Evolutionary conservation across 495 filamentous ascomycete species (phyloP).

Genomic region (Trichoderma asperelloides): DNA sequence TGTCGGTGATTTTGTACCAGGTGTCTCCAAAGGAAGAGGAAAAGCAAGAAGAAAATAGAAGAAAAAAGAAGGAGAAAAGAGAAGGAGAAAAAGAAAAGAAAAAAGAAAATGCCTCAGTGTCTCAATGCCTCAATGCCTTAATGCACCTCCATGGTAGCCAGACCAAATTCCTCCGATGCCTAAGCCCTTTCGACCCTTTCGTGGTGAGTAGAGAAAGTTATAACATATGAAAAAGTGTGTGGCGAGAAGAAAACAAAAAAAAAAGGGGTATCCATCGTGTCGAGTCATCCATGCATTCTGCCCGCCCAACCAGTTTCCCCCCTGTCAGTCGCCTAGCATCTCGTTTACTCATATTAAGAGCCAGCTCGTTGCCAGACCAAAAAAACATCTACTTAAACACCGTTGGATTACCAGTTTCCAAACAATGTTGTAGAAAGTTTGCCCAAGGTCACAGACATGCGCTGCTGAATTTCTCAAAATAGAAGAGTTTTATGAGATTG

Average conservation of each 20-base stretch:
- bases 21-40: background rate
- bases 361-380: background rate
- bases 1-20: background rate
- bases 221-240: constrained; percentile 9
- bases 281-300: constrained; percentile 12
- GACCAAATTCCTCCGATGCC: background rate
- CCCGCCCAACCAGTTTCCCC: constrained; percentile 6
- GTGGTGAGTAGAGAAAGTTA: background rate
- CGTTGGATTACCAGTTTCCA: background rate
- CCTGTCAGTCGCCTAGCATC: background rate
- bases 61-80: background rate
- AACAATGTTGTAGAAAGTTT: background rate
- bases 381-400: background rate
- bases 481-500: background rate
- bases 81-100: background rate
- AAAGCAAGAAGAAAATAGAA: background rate
- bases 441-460: background rate
- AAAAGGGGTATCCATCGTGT: constrained; percentile 11
- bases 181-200: background rate
- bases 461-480: background rate
- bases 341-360: background rate
- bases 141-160: constrained; percentile 5
- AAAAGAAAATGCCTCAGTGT: background rate
- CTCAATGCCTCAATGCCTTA: background rate
- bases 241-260: background rate